Base-by-base conservation (phyloP, 331 rosid species). In the Pyrus hybrid region DNA sequence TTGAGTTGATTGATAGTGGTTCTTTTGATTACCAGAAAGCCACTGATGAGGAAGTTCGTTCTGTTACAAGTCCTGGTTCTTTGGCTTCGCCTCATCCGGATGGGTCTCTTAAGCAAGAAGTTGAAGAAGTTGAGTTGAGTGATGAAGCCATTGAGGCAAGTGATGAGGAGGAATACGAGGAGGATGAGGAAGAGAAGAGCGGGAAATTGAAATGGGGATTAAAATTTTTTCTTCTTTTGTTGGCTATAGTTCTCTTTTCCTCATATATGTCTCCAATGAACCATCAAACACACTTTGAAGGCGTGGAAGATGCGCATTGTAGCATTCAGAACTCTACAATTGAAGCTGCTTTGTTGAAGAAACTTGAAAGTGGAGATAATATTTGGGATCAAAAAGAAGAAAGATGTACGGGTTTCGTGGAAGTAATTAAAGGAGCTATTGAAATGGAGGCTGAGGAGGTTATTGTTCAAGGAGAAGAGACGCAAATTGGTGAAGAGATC, bases 101-200 rank as follows among this genome's bases (percentile, higher is more conserved):
- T 73, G 66, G 28, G 3, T 26, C 28, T 26, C 28, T 26, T 26
- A 26, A 26, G 28, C 28, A 26, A 26, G 28, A 26, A 26, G 28
- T 2, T 26, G 28, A 26, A 26, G 28, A 26, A 26, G 28, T 26
- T 54, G 87, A 49, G 67, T 81, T 29, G 63, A 71, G 9, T 13
- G 72, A 54, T 20, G 87, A 28, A 29, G 79, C 73, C 58, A 12
- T n/a, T 67, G 77, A 70, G 47, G 80, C 57, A 8, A 58, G 45
- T 8, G 75, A 82, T 20, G 78, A 25, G 23, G 85, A 81, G 23
- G 85, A 81, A 76, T 13, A 10, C 13, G 83, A 71, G 33, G 81
- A 72, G 47, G 22, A 22, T 58, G 57, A 54, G 33, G 86, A 78
- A 29, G 87, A 67, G 65, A 80, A 30, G 65, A 68, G 71, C 25